Evolutionary conservation across 23 red algal genomes (phyloP).

Genomic region (Cyanidioschyzon merolae): DNA sequence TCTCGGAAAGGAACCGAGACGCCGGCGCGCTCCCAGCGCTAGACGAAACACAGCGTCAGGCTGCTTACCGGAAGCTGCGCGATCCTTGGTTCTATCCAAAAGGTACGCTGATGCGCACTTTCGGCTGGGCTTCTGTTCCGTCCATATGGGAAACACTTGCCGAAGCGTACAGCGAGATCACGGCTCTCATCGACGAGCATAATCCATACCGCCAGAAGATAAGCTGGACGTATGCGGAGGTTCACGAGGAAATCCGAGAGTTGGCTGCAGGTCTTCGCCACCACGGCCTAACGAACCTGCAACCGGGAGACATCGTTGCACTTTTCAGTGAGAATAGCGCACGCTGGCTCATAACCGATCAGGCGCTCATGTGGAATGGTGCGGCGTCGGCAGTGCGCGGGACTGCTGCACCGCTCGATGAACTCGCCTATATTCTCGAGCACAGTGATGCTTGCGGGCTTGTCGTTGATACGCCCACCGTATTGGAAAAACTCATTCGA

Average conservation of each 20-base stretch:
- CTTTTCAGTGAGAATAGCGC: conserved; percentile 82
- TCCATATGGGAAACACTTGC: conserved; percentile 1
- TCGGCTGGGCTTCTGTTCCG: not conserved
- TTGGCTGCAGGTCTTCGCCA: conserved; percentile 45
- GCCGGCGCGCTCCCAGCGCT: not conserved
- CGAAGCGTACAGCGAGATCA: conserved; percentile 5
- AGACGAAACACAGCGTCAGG: not conserved
- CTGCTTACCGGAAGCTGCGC: not conserved
- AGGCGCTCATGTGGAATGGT: conserved; percentile 59
- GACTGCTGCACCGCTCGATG: conserved; percentile 51
- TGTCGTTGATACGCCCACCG: conserved; percentile 41
- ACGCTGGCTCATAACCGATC: conserved; percentile 68
- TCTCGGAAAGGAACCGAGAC: no score
- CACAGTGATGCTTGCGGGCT: conserved; percentile 52
- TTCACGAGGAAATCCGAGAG: conserved; percentile 19
- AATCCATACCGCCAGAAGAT: conserved; percentile 14
- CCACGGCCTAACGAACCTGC: conserved; percentile 16
- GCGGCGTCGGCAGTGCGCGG: conserved; percentile 83
- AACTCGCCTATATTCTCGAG: conserved; percentile 65
- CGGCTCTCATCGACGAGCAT: conserved; percentile 55
- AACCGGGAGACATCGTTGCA: conserved; percentile 32
- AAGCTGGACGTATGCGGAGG: conserved; percentile 35
- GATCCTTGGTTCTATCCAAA: conserved; percentile 4
- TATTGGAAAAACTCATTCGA: conserved; percentile 29
- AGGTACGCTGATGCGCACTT: not conserved